phyloP scores from a whole-genome alignment of 495 filamentous ascomycete genomes.

The Xylaria sp. region DNA sequence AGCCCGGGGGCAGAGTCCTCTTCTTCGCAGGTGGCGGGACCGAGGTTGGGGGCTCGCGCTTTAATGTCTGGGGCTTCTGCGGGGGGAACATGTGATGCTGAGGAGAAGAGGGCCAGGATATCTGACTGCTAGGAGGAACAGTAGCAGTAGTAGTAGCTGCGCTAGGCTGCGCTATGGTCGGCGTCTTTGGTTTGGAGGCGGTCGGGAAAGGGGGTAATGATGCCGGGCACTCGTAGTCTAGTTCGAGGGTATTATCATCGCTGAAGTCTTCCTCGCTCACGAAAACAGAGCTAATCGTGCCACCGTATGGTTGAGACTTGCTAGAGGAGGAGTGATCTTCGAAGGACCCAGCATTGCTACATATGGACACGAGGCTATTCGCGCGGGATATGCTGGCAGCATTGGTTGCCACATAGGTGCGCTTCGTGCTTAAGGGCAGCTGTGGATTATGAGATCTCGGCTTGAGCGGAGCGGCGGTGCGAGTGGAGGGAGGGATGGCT shows the following conservation, averaged over 20 bases:
- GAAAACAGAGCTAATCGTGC: conserved; percentile 44
- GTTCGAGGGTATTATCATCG: conserved; percentile 68
- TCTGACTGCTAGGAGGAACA: conserved; percentile 40
- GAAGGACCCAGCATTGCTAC: conserved; percentile 51
- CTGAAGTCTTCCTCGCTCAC: conserved; percentile 73
- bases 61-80: conserved; percentile 32
- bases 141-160: conserved; percentile 20
- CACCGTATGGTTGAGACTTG: conserved; percentile 26
- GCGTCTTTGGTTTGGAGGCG: conserved; percentile 29
- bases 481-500: background rate
- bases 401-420: conserved; percentile 21
- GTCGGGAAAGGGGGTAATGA: conserved; percentile 49
- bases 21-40: conserved; percentile 37
- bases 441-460: conserved; percentile 32
- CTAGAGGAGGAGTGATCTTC: conserved; percentile 43
- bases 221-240: conserved; percentile 62
- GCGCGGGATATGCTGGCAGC: conserved; percentile 22
- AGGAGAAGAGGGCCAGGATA: conserved; percentile 45
- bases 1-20: conserved; percentile 42
- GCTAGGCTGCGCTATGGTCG: background rate
- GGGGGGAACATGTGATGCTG: conserved; percentile 37
- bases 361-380: conserved; percentile 48
- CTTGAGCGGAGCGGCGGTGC: conserved; percentile 30
- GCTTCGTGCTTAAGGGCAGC: conserved; percentile 27
- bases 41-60: conserved; percentile 43